Evolutionary conservation across 108 stramenopile genomes (phyloP).

Genomic region (Conticribra guillardii): DNA sequence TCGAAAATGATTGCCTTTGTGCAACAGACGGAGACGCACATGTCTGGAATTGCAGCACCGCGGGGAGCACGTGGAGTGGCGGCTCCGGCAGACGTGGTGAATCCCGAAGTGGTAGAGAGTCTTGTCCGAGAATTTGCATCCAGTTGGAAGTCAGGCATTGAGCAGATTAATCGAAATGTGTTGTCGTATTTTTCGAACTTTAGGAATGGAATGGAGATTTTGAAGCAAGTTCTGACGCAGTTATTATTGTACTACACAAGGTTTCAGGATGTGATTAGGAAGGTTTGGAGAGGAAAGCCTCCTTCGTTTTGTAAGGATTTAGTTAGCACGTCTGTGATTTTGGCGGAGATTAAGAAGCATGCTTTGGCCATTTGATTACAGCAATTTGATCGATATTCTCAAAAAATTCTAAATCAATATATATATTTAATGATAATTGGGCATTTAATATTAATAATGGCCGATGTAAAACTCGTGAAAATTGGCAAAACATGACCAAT

Average conservation of each 20-base stretch:
- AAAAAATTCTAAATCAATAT: too few relatives aligned
- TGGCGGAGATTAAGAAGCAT: conserved; percentile 97
- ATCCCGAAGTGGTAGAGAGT: conserved; percentile 85
- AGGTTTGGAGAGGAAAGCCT: conserved; percentile 79
- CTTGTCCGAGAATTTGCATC: conserved; percentile 94
- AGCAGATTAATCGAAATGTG: conserved; percentile 95
- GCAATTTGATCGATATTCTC: too few relatives aligned
- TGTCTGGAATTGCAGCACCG: conserved; percentile 53
- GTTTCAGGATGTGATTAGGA: conserved; percentile 96
- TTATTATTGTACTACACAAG: conserved; percentile 96
- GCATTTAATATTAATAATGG: too few relatives aligned
- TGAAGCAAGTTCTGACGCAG: conserved; percentile 98
- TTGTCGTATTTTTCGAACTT: conserved; percentile 96
- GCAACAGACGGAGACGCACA: conserved; percentile 89
- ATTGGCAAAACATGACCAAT: too few relatives aligned
- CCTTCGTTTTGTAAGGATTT: conserved; percentile 94
- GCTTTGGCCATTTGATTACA: conserved; percentile 16
- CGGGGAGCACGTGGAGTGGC: conserved; percentile 58
- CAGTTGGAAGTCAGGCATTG: conserved; percentile 92
- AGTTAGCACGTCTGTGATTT: conserved; percentile 91
- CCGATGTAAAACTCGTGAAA: too few relatives aligned
- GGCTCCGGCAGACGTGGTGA: conserved; percentile 60
- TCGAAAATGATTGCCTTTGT: conserved; percentile 97
- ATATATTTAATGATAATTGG: too few relatives aligned
- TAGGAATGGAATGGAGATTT: conserved; percentile 97